phyloP scores from a whole-genome alignment of 768 basidiomycete genomes.

The Russula griseocarnosa region DNA sequence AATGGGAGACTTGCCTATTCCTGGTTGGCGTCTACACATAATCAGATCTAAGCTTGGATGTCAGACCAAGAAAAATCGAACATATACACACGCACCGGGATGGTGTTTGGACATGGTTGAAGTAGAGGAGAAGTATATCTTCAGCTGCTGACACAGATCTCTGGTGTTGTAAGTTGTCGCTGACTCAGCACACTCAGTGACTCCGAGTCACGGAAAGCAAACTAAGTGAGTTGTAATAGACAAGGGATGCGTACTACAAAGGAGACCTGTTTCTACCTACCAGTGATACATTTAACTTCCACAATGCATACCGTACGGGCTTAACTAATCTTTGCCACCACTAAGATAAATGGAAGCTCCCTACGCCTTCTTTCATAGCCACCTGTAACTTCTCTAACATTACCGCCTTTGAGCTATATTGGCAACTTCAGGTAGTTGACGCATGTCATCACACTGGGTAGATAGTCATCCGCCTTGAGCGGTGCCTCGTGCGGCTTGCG shows the following conservation, averaged over 20 bases:
- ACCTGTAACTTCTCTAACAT: constrained; percentile 78
- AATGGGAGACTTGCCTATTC: constrained; percentile 65
- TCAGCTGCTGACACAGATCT: neutral
- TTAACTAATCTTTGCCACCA: constrained; percentile 41
- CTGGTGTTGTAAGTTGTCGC: neutral
- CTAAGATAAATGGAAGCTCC: constrained; percentile 97
- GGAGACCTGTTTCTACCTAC: constrained; percentile 10
- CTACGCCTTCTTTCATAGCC: constrained; percentile 91
- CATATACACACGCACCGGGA: constrained; percentile 30
- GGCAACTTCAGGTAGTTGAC: constrained; percentile 96
- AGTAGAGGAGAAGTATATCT: neutral
- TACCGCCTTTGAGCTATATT: constrained; percentile 83
- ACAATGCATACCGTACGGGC: neutral
- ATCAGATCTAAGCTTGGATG: constrained; percentile 67
- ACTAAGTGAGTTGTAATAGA: constrained; percentile 5
- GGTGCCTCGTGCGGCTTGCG: constrained; percentile 94
- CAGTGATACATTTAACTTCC: neutral
- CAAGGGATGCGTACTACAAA: constrained; percentile 8
- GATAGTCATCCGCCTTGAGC: constrained; percentile 86
- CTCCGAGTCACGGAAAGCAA: neutral
- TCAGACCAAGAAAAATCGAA: neutral
- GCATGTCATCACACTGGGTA: constrained; percentile 98
- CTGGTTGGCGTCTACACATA: constrained; percentile 97
- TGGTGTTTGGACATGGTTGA: constrained; percentile 38
- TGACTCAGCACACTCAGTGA: constrained; percentile 11